Conservation (phyloP, 768 basidiomycete genomes). For the Kockovaella imperatae region DNA sequence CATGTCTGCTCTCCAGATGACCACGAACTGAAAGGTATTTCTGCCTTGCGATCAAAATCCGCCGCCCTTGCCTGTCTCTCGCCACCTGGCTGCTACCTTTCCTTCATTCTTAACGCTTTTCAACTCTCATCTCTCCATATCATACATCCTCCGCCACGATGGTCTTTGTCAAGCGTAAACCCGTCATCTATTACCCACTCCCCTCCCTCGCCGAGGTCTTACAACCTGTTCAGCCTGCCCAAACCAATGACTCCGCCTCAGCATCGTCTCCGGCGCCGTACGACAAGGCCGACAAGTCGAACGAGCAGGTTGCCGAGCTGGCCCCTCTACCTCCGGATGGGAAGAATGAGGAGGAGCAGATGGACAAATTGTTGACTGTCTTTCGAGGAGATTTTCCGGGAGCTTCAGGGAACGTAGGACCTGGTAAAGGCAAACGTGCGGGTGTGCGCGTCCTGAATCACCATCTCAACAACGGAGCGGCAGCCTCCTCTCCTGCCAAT, state of each 20-base stretch:
- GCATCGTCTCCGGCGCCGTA: constrained; percentile 6
- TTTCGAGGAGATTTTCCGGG: constrained; percentile 29
- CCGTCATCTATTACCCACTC: constrained; percentile 30
- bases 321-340: constrained; percentile 37
- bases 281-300: neutral
- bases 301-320: neutral
- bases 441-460: constrained; percentile 1
- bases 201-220: constrained; percentile 31
- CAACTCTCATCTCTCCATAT: neutral
- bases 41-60: too few species aligned
- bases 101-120: constrained; percentile 2
- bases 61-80: too few species aligned
- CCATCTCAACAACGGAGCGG: neutral
- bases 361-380: constrained; percentile 30
- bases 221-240: constrained; percentile 13
- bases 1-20: too few species aligned
- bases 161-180: constrained; percentile 36
- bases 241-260: neutral
- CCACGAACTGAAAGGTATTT: too few species aligned
- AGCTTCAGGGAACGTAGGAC: neutral
- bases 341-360: constrained; percentile 42
- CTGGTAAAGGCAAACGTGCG: constrained; percentile 8
- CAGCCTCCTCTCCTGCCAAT: neutral
- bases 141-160: constrained; percentile 9
- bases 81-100: neutral